Evolutionary conservation across 1,284 basidiomycete species (phyloP), one percentile per base, ranked within the genome.

Genomic region (Tylopilus sp.): DNA sequence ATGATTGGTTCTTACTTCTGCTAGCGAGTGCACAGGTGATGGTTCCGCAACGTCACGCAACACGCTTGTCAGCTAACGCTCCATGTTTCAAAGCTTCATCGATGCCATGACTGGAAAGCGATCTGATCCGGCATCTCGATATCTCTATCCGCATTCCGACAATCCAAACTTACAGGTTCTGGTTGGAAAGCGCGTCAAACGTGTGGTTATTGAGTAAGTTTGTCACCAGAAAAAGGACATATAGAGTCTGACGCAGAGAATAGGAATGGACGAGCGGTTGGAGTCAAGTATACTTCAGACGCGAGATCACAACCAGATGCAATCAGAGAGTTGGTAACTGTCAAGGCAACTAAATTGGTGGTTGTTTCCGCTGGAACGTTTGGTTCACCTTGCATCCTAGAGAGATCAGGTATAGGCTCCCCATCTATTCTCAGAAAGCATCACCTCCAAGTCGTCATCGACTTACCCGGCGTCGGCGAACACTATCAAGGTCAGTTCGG

Each of bases 391-490:
- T 71, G 80, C 5, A 87, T 90, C 55, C 77, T 89, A 19, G 87
- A 88, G 70, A 80, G 86, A 57, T 87, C 86, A 0, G 86, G 86
- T 5, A 82, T 89, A 51, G 87, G 87, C 1, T 71, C 78, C 1
- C 68, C 73, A 18, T 74, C 77, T 0, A 68, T 87, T 9, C 74
- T 90, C 16, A 70, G 81, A 52, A 77, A 81, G 58, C 72, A 80
- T 52, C 81, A 81, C 4, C 74, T 91, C 29, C 53, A 68, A 16
- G 74, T 79, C 22, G 33, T 84, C 1, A 67, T 88, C 9, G 82
- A 89, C 54, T 76, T 90, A 7, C 84, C 84, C 7, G 88, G 87
- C 5, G 89, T 91, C 0, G 89, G 89, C 9, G 84, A 87, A 67
- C 79, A 83, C 32, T 87, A 85, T 63, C 81, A 84, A 73, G 88